Conservation (phyloP, 169 alveolate genomes). For the Cyclospora cayetanensis region DNA sequence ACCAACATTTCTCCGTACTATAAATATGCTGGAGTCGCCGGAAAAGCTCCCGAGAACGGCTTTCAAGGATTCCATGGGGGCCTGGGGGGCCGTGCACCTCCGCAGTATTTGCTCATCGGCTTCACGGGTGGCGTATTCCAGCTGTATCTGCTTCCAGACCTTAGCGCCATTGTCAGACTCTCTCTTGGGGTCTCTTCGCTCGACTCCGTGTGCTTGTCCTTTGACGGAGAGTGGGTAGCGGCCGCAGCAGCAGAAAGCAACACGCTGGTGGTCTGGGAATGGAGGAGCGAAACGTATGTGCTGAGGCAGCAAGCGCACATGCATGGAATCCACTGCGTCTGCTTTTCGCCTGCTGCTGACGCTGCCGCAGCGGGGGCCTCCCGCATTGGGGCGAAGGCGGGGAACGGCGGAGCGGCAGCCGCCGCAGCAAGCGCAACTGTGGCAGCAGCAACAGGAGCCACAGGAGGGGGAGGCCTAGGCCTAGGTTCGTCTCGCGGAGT, state of each 20-base stretch:
- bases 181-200: constrained; percentile 63
- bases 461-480: constrained; percentile 54
- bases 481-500: constrained; percentile 75
- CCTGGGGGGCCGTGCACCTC: not conserved
- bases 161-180: constrained; percentile 46
- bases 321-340: constrained; percentile 80
- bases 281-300: constrained; percentile 98
- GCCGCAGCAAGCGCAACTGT: not conserved
- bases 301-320: constrained; percentile 96
- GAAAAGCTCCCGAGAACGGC: not conserved
- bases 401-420: constrained; percentile 31
- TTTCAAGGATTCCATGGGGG: not conserved
- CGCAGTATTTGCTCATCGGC: constrained; percentile 64
- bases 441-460: not conserved
- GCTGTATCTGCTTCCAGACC: constrained; percentile 64
- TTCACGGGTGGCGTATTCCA: constrained; percentile 71
- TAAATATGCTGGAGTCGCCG: not conserved
- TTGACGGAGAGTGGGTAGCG: constrained; percentile 93
- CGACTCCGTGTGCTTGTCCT: constrained; percentile 62
- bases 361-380: constrained; percentile 57
- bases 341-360: constrained; percentile 73
- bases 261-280: constrained; percentile 95
- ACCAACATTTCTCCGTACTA: not conserved
- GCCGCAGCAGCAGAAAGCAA: constrained; percentile 83
- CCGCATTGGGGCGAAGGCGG: constrained; percentile 51